Percentiles rank a stretch among this genome's conserved stretches.
Conservation (phyloP, 31 red algal genomes). For the Odonthalia washingtoniensis region DNA sequence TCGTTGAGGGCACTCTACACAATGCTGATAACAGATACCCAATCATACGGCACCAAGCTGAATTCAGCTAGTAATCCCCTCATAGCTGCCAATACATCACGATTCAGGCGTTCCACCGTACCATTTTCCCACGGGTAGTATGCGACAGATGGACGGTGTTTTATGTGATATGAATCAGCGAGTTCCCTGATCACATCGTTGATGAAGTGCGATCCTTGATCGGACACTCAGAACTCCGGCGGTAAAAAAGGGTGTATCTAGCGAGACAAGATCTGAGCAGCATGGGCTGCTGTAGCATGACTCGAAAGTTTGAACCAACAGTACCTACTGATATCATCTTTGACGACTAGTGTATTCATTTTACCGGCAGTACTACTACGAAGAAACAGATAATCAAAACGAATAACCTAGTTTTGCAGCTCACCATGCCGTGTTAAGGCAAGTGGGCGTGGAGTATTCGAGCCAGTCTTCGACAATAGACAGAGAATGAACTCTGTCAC, state of each 20-base stretch:
- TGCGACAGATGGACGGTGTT: neutral
- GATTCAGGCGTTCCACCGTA: slow-evolving; percentile 13
- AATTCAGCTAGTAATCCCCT: neutral
- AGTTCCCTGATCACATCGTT: slow-evolving; percentile 23
- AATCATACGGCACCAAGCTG: neutral
- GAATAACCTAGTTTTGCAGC: slow-evolving; percentile 39
- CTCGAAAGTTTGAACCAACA: slow-evolving; percentile 26
- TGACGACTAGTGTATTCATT: slow-evolving; percentile 37
- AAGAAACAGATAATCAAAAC: slow-evolving; percentile 57
- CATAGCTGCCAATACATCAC: neutral
- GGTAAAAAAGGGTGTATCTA: slow-evolving; percentile 41
- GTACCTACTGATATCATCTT: slow-evolving; percentile 51
- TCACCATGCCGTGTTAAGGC: slow-evolving; percentile 15
- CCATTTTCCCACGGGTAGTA: slow-evolving; percentile 42
- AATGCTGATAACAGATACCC: neutral
- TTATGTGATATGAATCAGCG: neutral
- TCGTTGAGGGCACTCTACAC: neutral
- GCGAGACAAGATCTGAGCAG: slow-evolving; percentile 12
- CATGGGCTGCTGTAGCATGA: slow-evolving; percentile 13
- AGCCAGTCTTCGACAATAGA: slow-evolving; percentile 25
- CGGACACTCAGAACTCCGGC: slow-evolving; percentile 24
- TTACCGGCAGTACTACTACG: neutral
- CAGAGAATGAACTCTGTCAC: slow-evolving; percentile 6
- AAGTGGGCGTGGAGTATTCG: slow-evolving; percentile 54
- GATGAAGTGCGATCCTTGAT: slow-evolving; percentile 64